phyloP scores from a whole-genome alignment of 129 eudicot species.

The Helichrysum umbraculigerum region DNA sequence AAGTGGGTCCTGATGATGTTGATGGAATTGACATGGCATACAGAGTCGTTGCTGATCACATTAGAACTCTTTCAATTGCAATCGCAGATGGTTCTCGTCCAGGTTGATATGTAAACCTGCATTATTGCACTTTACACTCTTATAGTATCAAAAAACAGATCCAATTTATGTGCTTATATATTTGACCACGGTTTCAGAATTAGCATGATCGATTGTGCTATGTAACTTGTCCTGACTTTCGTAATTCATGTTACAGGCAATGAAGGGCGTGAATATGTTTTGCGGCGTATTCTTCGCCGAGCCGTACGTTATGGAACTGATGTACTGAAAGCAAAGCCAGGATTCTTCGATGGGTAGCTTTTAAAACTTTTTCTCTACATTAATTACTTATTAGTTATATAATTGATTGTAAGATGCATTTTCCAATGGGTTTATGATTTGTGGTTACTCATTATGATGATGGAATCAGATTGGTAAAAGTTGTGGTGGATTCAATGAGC shows the following conservation, averaged over 20 bases:
- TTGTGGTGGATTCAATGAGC: slow-evolving; percentile 85
- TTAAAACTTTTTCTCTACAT: background rate
- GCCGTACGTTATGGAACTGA: slow-evolving; percentile 98
- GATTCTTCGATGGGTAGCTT: slow-evolving; percentile 81
- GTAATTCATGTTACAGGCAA: slow-evolving; percentile 56
- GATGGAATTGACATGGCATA: slow-evolving; percentile 96
- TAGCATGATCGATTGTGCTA: background rate
- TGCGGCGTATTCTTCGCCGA: slow-evolving; percentile 93
- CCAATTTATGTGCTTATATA: background rate
- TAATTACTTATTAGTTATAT: no score
- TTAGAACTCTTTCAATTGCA: slow-evolving; percentile 96
- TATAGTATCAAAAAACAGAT: background rate
- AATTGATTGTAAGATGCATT: background rate
- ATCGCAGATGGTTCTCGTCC: slow-evolving; percentile 98
- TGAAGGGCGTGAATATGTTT: slow-evolving; percentile 97
- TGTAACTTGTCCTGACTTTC: background rate
- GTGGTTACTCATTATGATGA: background rate
- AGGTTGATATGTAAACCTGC: slow-evolving; percentile 44
- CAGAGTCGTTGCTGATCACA: slow-evolving; percentile 97
- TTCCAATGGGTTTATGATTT: background rate
- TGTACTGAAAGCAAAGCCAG: slow-evolving; percentile 80
- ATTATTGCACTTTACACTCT: background rate
- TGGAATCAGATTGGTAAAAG: slow-evolving; percentile 63
- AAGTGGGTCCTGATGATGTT: slow-evolving; percentile 84
- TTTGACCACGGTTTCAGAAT: background rate